A percentile compares a stretch with the other conserved stretches of the same genome.
Evolutionary conservation across 2,329 filamentous ascomycete genomes (phyloP).

Genomic region (Xylaria polymorpha): DNA sequence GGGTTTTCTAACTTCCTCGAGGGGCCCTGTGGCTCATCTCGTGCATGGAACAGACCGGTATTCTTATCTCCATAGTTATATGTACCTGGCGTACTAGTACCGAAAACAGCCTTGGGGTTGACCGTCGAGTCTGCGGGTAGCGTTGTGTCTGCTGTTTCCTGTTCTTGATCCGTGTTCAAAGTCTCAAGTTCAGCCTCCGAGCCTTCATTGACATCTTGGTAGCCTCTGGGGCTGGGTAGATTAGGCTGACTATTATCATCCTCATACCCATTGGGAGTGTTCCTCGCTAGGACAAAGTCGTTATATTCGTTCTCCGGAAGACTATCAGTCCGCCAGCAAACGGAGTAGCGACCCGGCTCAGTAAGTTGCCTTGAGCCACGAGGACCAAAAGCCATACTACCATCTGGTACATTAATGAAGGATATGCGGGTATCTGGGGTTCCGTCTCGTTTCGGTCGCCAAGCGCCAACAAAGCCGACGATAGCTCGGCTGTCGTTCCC

Average conservation of each 20-base stretch:
- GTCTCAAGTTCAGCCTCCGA: neutral
- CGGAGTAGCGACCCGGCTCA: conserved; percentile 18
- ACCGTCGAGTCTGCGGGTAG: neutral
- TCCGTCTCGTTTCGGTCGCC: conserved; percentile 16
- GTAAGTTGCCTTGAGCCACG: conserved; percentile 8
- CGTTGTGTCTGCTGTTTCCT: neutral
- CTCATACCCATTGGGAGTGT: neutral
- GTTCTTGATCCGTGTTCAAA: neutral
- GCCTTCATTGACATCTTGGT: neutral
- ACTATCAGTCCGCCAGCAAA: conserved; percentile 19
- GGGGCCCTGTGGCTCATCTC: conserved; percentile 13
- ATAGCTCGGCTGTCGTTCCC: conserved; percentile 19
- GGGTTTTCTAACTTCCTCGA: neutral
- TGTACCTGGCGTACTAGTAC: neutral
- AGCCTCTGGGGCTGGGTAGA: too few relatives aligned
- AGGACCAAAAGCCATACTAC: conserved; percentile 19
- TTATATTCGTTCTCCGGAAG: neutral
- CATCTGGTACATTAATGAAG: conserved; percentile 19
- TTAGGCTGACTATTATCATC: too few relatives aligned
- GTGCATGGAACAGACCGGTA: neutral
- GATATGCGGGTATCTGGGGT: conserved; percentile 24
- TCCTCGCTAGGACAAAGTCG: conserved; percentile 27
- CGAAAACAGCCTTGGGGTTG: conserved; percentile 27
- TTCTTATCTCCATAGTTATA: neutral
- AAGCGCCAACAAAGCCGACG: conserved; percentile 15